These are phyloP conservation scores for Phytophthora sp. DNA, from an alignment of 352 stramenopile species.

Conservation along the genomic window DNA sequence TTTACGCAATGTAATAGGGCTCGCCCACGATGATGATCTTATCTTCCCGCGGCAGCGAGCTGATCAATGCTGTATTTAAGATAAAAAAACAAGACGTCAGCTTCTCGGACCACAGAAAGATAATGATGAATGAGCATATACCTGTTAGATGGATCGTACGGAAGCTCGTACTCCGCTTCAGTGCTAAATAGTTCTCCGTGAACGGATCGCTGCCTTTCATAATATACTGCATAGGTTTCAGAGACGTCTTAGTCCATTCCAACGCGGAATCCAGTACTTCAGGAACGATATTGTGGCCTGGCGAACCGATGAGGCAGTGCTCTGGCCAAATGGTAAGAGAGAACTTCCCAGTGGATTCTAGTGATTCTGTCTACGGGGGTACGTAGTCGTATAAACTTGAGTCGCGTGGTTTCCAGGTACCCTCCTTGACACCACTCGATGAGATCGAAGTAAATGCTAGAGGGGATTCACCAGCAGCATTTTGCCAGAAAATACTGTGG, in stretches of 20 bases:
- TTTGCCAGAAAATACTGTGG: conserved; percentile 91
- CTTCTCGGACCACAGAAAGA: too few species aligned
- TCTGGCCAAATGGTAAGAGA: conserved; percentile 95
- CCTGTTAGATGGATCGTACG: conserved; percentile 59
- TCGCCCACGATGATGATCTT: conserved; percentile 93
- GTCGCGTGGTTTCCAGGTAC: conserved; percentile 55
- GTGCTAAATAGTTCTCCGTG: conserved; percentile 95
- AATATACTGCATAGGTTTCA: conserved; percentile 77
- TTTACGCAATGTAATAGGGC: conserved; percentile 96
- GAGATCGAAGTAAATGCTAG: conserved; percentile 93
- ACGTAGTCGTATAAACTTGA: conserved; percentile 76
- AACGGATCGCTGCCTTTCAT: conserved; percentile 93
- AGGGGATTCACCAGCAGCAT: conserved; percentile 61
- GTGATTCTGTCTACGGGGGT: conserved; percentile 79
- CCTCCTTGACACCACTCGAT: conserved; percentile 61
- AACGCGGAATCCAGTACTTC: conserved; percentile 77
- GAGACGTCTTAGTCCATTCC: conserved; percentile 69
- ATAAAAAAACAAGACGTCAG: conserved; percentile 13
- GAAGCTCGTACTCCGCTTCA: conserved; percentile 92
- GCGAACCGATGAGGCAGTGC: conserved; percentile 93
- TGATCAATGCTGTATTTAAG: conserved; percentile 85
- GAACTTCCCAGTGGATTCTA: conserved; percentile 88
- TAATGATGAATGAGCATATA: conserved; percentile 15
- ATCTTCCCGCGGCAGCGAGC: conserved; percentile 70
- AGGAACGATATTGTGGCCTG: conserved; percentile 85